Evolutionary conservation across 805 yeast genomes (phyloP), one percentile per base, ranked within the genome.

Genomic region (Pichia occidentalis): DNA sequence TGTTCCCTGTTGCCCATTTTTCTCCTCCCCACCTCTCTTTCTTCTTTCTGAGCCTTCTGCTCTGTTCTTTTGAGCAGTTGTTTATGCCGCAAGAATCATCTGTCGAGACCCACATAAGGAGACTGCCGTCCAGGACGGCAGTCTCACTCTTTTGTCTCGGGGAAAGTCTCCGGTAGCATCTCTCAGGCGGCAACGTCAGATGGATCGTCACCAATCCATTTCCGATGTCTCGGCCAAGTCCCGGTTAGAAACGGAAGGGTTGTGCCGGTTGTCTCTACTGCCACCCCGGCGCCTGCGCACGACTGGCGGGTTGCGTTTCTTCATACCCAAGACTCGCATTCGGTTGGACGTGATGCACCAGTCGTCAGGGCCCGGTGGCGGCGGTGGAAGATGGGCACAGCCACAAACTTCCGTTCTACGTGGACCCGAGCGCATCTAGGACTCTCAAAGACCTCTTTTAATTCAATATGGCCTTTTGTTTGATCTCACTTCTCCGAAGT

Each of bases 121-220:
- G 43, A n/a, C n/a, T n/a, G n/a, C n/a, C n/a, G n/a, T n/a, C n/a
- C n/a, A n/a, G n/a, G n/a, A n/a, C n/a, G n/a, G n/a, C 17, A 22
- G 24, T 21, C 22, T 34, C 41, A 39, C 8, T n/a, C 7, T 7
- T 3, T n/a, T 18, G 50, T 46, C 54, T 48, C 48, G 52, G 54
- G 54, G 54, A 46, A 50, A 50, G 54, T 50, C 54, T 50, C 54
- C 54, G 54, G 54, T 50, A 42, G 32, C 20, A 25, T 21, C n/a
- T 49, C 23, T 49, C 53, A 49, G 53, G 46, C 53, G 54, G 54
- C 43, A 50, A 50, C 54, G 53, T 38, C 47, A 36, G 46, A 33
- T 44, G 47, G 48, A 37, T 37, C 45, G 30, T 34, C 34, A 27
- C 36, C 35, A 40, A 36, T 42, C 41, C 45, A 41, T 32, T 39